These are phyloP conservation scores for Vitis hybrid DNA, from an alignment of 177 flowering plant genomes.

Conservation along the genomic window DNA sequence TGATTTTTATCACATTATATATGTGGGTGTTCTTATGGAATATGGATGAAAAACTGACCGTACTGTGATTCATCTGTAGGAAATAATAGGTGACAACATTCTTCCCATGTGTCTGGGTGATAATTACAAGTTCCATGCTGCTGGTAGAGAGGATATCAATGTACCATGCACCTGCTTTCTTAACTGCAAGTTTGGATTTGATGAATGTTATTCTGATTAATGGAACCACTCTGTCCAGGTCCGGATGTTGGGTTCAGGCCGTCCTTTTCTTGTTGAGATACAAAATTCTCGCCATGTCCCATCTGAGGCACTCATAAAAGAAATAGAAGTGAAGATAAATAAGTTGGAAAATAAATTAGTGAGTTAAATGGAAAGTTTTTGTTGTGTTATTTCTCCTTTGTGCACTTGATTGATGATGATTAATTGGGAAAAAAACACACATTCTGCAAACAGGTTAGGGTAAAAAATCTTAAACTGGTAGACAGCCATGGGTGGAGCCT, in stretches of 20 bases:
- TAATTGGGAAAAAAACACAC: neutral
- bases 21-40: slow-evolving; percentile 1
- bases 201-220: slow-evolving; percentile 19
- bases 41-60: slow-evolving; percentile 10
- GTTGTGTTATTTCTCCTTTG: slow-evolving; percentile 1
- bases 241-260: slow-evolving; percentile 96
- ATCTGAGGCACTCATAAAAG: slow-evolving; percentile 38
- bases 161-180: slow-evolving; percentile 41
- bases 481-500: slow-evolving; percentile 75
- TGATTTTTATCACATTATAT: neutral
- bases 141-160: slow-evolving; percentile 99
- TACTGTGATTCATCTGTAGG: slow-evolving; percentile 43
- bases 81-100: slow-evolving; percentile 66
- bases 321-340: slow-evolving; percentile 65
- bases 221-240: slow-evolving; percentile 49
- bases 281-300: slow-evolving; percentile 83
- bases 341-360: slow-evolving; percentile 57
- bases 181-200: slow-evolving; percentile 5
- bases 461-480: slow-evolving; percentile 67
- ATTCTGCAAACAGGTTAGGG: slow-evolving; percentile 50
- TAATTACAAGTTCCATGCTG: slow-evolving; percentile 94
- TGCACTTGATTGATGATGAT: neutral
- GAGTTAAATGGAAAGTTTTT: slow-evolving; percentile 26
- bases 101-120: slow-evolving; percentile 75
- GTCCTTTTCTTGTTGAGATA: slow-evolving; percentile 91